Evolutionary conservation across 257 asterid genomes (phyloP), one percentile per base, ranked within the genome.

Genomic region (Eucommia ulmoides): DNA sequence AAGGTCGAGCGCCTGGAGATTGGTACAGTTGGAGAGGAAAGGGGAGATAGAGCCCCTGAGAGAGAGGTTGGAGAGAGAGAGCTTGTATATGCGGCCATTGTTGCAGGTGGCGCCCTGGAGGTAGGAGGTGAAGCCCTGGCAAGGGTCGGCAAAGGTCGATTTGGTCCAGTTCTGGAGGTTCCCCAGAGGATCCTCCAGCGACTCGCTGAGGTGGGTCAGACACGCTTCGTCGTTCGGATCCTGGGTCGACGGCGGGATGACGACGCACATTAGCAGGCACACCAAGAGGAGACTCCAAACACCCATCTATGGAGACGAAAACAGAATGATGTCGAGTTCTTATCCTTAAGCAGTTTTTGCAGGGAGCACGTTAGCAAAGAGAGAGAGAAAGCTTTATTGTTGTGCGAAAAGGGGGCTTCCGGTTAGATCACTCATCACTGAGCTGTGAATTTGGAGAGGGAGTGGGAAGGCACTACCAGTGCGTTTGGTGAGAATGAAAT

Each of bases 31-130:
- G 38, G 38, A 29, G 38, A 29, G 38, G 38, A 29, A 29, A 29
- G 38, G 38, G 6, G 38, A 29, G 38, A 29, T 29, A 12, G 38
- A 5, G 6, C 38, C 38, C 17, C 17, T 3, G n/a, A 14, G 45
- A 18, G 10, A 3, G 45, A 14, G 45, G 45, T 3, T 3, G 45
- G 45, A 14, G 16, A 14, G 45, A 15, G 45, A 38, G 16, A 5
- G 45, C 45, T 38, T 38, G 16, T 38, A 38, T 3, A 38, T 38
- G 45, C 45, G 38, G 38, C 38, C 38, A 12, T 29, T 29, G 38
- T 29, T 38, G 16, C 45, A 38, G 45, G 45, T 38, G 45, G 16
- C 45, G 16, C 45, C 45, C 16, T 38, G 45, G 45, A 38, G 45
- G 45, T 38, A 38, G 45, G 45, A 38, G 45, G 45, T 38, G 5